phyloP scores from a whole-genome alignment of 371 early-diverging fungal genomes.

The Rhizopus delemar region DNA sequence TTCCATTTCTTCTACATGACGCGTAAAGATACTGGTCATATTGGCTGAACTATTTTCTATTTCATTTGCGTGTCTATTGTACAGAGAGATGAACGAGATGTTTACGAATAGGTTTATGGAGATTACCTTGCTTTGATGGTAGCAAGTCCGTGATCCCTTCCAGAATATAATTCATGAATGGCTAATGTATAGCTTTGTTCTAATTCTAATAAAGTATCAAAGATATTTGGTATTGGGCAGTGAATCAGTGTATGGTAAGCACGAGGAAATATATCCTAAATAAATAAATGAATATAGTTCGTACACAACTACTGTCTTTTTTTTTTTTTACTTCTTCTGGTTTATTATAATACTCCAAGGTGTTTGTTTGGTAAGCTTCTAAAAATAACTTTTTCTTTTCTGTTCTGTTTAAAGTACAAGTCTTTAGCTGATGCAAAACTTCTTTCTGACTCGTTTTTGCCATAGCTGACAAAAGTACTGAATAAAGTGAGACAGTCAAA shows the following conservation, averaged over 20 bases:
- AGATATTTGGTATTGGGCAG: slow-evolving; percentile 60
- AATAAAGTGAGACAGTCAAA: slow-evolving; percentile 44
- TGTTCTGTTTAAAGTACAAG: background rate
- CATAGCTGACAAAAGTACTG: slow-evolving; percentile 40
- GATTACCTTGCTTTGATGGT: slow-evolving; percentile 41
- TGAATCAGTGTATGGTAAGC: slow-evolving; percentile 73
- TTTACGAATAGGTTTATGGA: background rate
- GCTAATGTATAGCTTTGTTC: slow-evolving; percentile 65
- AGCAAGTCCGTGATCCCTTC: slow-evolving; percentile 47
- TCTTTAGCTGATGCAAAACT: background rate
- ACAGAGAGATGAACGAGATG: background rate
- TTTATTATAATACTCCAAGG: slow-evolving; percentile 47
- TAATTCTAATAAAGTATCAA: slow-evolving; percentile 69
- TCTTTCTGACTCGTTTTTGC: slow-evolving; percentile 22
- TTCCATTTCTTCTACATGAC: slow-evolving; percentile 66
- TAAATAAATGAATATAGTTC: background rate
- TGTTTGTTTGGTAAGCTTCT: slow-evolving; percentile 22
- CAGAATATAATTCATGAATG: slow-evolving; percentile 53
- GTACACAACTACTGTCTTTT: background rate
- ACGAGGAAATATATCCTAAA: slow-evolving; percentile 67
- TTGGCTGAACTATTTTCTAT: slow-evolving; percentile 30
- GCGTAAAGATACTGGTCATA: slow-evolving; percentile 48
- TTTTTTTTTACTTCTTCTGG: slow-evolving; percentile 47
- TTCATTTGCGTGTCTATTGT: slow-evolving; percentile 37
- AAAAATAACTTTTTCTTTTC: slow-evolving; percentile 14